Evolutionary conservation across 352 stramenopile genomes (phyloP).

Genomic region (Pythium periplocum): DNA sequence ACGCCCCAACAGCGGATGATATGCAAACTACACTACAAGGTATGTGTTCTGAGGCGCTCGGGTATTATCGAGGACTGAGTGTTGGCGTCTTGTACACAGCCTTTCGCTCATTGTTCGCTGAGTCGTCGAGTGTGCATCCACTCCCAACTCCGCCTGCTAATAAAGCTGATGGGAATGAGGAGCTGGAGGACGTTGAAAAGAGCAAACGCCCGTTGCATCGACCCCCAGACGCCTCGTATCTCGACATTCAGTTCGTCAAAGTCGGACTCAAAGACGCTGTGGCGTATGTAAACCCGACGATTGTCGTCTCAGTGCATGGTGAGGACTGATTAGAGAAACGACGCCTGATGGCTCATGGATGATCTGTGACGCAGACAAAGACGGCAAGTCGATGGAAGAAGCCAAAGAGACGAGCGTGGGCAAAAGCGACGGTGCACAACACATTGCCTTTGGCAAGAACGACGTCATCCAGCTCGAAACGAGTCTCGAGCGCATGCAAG

Average conservation of each 20-base stretch:
- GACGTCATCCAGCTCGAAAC: constrained; percentile 36
- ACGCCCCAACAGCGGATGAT: constrained; percentile 55
- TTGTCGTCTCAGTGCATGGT: constrained; percentile 61
- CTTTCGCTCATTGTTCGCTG: no score
- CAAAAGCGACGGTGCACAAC: constrained; percentile 26
- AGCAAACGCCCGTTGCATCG: constrained; percentile 1
- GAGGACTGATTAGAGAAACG: constrained; percentile 2
- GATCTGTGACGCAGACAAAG: constrained; percentile 24
- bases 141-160: constrained; percentile 6
- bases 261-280: constrained; percentile 67
- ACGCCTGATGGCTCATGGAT: neutral
- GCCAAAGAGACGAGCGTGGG: constrained; percentile 43
- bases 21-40: constrained; percentile 56
- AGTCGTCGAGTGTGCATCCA: constrained; percentile 10
- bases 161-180: constrained; percentile 15
- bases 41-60: constrained; percentile 9
- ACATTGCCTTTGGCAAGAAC: constrained; percentile 39
- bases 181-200: constrained; percentile 2
- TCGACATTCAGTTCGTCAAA: constrained; percentile 44
- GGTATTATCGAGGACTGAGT: no score
- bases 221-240: constrained; percentile 27
- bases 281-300: constrained; percentile 53
- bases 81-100: no score
- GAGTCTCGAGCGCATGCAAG: constrained; percentile 42
- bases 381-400: constrained; percentile 47